Evolutionary conservation across 257 asterid genomes (phyloP), one percentile per base, ranked within the genome.

Genomic region (Solanum pimpinellifolium): DNA sequence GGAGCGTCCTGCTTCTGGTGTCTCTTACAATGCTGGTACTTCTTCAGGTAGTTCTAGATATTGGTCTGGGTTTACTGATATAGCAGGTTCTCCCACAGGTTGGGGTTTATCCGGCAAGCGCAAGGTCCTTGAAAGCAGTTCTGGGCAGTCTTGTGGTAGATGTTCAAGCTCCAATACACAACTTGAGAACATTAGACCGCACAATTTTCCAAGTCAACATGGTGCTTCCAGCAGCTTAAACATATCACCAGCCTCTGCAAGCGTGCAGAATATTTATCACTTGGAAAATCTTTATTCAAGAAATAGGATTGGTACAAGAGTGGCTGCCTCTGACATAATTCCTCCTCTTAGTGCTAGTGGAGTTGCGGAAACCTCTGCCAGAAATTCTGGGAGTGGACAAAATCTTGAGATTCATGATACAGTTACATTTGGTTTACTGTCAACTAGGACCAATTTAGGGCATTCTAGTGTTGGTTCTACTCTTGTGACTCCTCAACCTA

Each of bases 41-140:
- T 89, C 92, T 90, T 88, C 92, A 1, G 92, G 93, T 35, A 88
- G 89, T 84, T 91, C 95, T 52, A 89, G 91, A 75, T 78, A 90
- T 42, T 80, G 87, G 41, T 46, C 86, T n/a, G 97, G 91, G 80
- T 87, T 86, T 88, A 89, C 73, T 12, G 94, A 92, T 70, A 91
- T 89, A 74, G 87, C 94, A 41, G 92, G 94, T 70, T 89, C 96
- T 66, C 91, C 96, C 89, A 89, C 91, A 27, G 90, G 92, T 84
- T 94, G 98, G 95, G 98, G 98, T 87, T 90, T 92, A 33, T 94
- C 99, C 80, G 92, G 95, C 92, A 97, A 97, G 92, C 88, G 99
- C 87, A 95, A 94, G 91, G 92, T 96, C 77, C 91, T 94, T 37
- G 99, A 97, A 93, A 95, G 95, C 49, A 90, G 93, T 87, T 92